phyloP scores from a whole-genome alignment of 352 stramenopile species.

The Stramenopiles sp. region DNA sequence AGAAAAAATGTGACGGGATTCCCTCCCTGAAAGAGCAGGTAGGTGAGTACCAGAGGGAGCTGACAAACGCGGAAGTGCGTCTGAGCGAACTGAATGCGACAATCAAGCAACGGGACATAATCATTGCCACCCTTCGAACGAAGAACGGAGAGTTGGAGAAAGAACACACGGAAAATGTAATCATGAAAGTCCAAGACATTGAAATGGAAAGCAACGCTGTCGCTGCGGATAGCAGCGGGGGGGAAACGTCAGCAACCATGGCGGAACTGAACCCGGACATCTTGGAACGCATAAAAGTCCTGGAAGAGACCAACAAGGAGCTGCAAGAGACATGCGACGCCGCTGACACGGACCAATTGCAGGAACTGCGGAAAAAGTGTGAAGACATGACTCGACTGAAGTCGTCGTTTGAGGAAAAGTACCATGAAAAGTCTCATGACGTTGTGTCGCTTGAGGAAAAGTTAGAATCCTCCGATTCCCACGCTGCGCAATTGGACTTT shows the following conservation, averaged over 20 bases:
- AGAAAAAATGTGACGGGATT: slow-evolving; percentile 7
- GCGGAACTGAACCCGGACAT: background rate
- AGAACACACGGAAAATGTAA: slow-evolving; percentile 9
- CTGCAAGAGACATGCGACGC: background rate
- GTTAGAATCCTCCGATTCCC: slow-evolving; percentile 1
- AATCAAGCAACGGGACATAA: background rate
- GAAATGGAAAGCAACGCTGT: slow-evolving; percentile 7
- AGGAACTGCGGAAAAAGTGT: slow-evolving; percentile 3
- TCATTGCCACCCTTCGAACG: slow-evolving; percentile 6
- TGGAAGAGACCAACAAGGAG: slow-evolving; percentile 4
- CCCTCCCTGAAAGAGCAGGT: slow-evolving; percentile 5
- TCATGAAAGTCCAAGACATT: slow-evolving; percentile 7
- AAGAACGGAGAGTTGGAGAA: slow-evolving; percentile 7
- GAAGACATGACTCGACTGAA: slow-evolving; percentile 7
- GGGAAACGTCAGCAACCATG: background rate
- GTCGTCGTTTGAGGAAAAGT: slow-evolving; percentile 5
- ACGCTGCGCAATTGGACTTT: slow-evolving; percentile 3
- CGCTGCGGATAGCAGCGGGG: slow-evolving; percentile 2
- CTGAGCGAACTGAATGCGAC: slow-evolving; percentile 1
- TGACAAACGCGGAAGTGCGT: slow-evolving; percentile 6
- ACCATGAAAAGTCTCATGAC: slow-evolving; percentile 3
- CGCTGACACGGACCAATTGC: slow-evolving; percentile 5
- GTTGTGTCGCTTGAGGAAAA: slow-evolving; percentile 7
- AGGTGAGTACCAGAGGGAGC: slow-evolving; percentile 5
- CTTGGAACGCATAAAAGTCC: slow-evolving; percentile 7